Evolutionary conservation across 202 grass and related monocot species (phyloP), one percentile per base, ranked within the genome.

Genomic region (Digitaria exilis): DNA sequence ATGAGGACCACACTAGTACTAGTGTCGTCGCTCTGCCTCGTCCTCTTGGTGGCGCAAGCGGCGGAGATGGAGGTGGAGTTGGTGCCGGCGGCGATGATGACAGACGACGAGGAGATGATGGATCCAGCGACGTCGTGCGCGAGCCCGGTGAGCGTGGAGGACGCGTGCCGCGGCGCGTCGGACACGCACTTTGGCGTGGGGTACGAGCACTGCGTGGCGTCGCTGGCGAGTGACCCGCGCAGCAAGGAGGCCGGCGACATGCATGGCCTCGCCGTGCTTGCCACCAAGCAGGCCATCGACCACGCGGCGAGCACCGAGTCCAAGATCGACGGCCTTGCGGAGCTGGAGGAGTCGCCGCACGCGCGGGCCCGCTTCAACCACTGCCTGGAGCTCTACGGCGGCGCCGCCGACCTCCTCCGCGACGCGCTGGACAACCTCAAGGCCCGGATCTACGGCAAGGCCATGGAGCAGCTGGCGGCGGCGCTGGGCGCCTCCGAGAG

Each of bases 381-480:
- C 37, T 96, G 93, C 90, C 80, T 93, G 5, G 88, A 96, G 80
- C 72, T 26, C 42, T 96, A 96, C 81, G 81, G 80, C 42, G 84
- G 78, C 66, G 94, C 94, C 18, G 69, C 80, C 44, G 88, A 91
- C 67, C 83, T 75, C 52, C 86, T 96, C 55, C 77, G 84, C 19
- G 84, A 96, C 80, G 94, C 94, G 30, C 81, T 96, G 0, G 94
- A 96, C 84, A 96, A 96, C 86, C 84, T 96, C 25, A 81, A 85
- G 59, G 76, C 67, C 0, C 28, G 17, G 13, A 73, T 96, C 42
- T 93, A 96, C 73, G 80, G 52, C 15, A 76, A 35, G 30, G 88
- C 88, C 32, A 58, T 71, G 22, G 78, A 84, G 62, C 88, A 82
- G 73, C 62, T 93, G 1, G 52, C 57, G n/a, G 73, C 75, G 12